Percentiles rank a stretch among this genome's conserved stretches.
These are phyloP conservation scores for Lunularia cruciata DNA, from an alignment of 225 moss, liverwort and hornwort genomes.

Conservation along the genomic window DNA sequence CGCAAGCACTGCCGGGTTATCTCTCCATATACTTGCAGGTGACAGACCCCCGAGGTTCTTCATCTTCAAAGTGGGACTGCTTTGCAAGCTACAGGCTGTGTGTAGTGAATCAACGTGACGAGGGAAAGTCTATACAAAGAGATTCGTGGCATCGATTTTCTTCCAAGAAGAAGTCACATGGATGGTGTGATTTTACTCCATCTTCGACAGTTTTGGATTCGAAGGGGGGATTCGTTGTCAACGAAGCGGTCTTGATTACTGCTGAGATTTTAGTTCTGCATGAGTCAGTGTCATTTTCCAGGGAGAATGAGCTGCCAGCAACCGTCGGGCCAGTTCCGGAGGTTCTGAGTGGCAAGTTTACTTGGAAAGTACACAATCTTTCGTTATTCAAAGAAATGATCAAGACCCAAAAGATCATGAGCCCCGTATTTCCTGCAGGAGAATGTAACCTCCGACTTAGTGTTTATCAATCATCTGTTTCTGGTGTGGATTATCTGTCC, in stretches of 20 bases:
- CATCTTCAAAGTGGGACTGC: constrained; percentile 99
- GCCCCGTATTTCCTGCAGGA: constrained; percentile 97
- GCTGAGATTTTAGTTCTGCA: constrained; percentile 95
- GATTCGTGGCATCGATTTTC: constrained; percentile 99
- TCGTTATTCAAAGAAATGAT: constrained; percentile 99
- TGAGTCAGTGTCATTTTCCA: constrained; percentile 93
- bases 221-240: constrained; percentile 88
- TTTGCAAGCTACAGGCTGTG: constrained; percentile 97
- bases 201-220: constrained; percentile 81
- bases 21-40: constrained; percentile 98
- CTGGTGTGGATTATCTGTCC: constrained; percentile 93
- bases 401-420: constrained; percentile 99
- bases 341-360: constrained; percentile 99
- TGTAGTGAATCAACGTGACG: constrained; percentile 94
- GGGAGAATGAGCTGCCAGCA: constrained; percentile 93
- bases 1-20: constrained; percentile 97
- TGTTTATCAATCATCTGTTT: constrained; percentile 98
- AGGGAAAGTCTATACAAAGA: constrained; percentile 90
- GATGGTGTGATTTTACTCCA: constrained; percentile 99
- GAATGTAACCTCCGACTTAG: constrained; percentile 98
- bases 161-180: constrained; percentile 97
- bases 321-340: constrained; percentile 86
- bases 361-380: constrained; percentile 99
- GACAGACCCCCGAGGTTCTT: constrained; percentile 93
- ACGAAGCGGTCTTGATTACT: constrained; percentile 87